Evolutionary conservation across 2,329 filamentous ascomycete species (phyloP), one percentile per base, ranked within the genome.

Genomic region (Westerdykella aurantiaca): DNA sequence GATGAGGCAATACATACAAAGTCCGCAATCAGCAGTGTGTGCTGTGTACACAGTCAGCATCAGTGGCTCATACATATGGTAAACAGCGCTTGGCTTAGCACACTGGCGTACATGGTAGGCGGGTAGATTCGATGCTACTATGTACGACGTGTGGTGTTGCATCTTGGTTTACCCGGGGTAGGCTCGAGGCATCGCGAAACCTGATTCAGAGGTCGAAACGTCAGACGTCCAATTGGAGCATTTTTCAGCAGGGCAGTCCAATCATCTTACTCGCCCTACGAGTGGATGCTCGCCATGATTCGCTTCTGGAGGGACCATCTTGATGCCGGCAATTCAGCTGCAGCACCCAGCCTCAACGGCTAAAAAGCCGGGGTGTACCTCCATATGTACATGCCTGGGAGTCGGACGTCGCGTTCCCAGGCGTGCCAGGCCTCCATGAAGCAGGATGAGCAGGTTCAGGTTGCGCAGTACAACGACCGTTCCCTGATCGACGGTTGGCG

Each of bases 321-420:
- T 38, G 39, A 48, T 40, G 50, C 47, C 53, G 53, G 55, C 50
- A 57, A 45, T 50, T 47, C 44, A 41, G 46, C 49, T 41, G 49
- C 46, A 46, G 40, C 33, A 18, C n/a, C n/a, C 46, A 50, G 52
- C 47, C 53, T 49, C 51, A 55, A 53, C 51, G 53, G 56, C 46
- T 50, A 53, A 52, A 59, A 38, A 9, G 33, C 45, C 45, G 46
- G 52, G 45, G 44, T 43, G 11, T 29, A 29, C 25, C 43, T 46
- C 45, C 22, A 4, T 35, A 42, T 43, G 11, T 29, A 29, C 25
- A 44, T 46, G 47, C 22, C 14, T 35, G 18, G 18, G 18, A 21
- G 18, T 21, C 5, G n/a, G 17, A 9, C n/a, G 33, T 35, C 7
- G 33, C 33, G 13, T 35, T 18, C 13, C 17, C 11, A 12, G 25